phyloP scores from a whole-genome alignment of 2,329 filamentous ascomycete genomes.

The Aspergillus hortae region DNA sequence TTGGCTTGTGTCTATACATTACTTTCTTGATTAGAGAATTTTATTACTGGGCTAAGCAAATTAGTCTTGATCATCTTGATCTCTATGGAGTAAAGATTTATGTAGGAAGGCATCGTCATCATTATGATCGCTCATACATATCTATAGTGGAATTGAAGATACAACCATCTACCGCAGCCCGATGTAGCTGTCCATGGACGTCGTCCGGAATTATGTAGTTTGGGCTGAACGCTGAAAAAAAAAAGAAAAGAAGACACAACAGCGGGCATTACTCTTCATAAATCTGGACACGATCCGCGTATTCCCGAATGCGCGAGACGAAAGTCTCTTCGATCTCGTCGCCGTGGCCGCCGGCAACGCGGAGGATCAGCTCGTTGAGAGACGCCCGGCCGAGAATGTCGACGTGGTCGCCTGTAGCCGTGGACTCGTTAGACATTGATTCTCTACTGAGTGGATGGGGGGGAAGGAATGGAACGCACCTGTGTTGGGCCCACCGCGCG shows the following conservation, averaged over 20 bases:
- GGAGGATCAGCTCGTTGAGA: conserved; percentile 84
- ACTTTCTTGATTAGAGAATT: not conserved
- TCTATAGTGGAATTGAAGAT: not conserved
- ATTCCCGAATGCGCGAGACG: conserved; percentile 76
- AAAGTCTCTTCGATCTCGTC: conserved; percentile 73
- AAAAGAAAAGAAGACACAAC: not conserved
- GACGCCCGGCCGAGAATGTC: conserved; percentile 88
- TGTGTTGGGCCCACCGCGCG: conserved; percentile 66
- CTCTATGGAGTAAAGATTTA: too few relatives aligned
- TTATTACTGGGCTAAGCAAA: not conserved
- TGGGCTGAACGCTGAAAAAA: conserved; percentile 5
- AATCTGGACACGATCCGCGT: conserved; percentile 79
- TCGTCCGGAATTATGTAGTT: conserved; percentile 2
- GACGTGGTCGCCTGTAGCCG: conserved; percentile 72
- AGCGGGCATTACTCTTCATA: conserved; percentile 58
- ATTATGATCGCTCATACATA: not conserved
- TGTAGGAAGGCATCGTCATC: not conserved
- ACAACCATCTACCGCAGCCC: too few relatives aligned
- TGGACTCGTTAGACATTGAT: conserved; percentile 35
- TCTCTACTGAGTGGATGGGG: conserved; percentile 21
- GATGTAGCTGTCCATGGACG: too few relatives aligned
- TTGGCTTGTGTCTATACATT: conserved; percentile 10
- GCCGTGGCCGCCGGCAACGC: conserved; percentile 81
- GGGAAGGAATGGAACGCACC: conserved; percentile 48
- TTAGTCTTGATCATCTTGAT: not conserved